Evolutionary conservation across 352 stramenopile species (phyloP).

Genomic region (Phytophthora kernoviae): DNA sequence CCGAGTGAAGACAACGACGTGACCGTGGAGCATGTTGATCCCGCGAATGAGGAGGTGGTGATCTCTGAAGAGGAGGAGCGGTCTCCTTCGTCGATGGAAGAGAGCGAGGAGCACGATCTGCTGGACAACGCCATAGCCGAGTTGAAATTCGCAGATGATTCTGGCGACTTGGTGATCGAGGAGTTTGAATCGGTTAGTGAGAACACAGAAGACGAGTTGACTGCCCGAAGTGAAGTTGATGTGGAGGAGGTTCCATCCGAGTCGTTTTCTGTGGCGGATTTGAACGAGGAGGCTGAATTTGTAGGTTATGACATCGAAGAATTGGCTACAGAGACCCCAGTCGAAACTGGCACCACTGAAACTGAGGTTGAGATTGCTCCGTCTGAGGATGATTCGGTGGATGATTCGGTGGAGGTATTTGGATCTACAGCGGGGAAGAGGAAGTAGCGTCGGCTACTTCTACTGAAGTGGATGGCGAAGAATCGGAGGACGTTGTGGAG

Average conservation of each 20-base stretch:
- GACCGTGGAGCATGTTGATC: not conserved
- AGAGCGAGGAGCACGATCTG: conserved; percentile 1
- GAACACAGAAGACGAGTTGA: not conserved
- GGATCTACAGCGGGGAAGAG: conserved; percentile 6
- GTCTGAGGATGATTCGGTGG: not conserved
- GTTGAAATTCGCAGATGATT: conserved; percentile 3
- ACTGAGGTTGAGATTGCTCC: conserved; percentile 5
- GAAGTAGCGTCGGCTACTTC: not conserved
- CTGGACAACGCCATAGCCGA: not conserved
- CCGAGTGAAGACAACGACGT: not conserved
- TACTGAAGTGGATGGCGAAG: not conserved
- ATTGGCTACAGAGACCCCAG: not conserved
- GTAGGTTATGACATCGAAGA: conserved; percentile 3
- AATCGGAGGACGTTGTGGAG: conserved; percentile 23
- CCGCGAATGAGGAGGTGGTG: not conserved
- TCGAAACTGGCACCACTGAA: not conserved
- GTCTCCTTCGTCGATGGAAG: not conserved
- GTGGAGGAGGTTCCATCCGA: conserved; percentile 1
- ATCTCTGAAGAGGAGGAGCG: conserved; percentile 5
- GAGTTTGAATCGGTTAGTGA: not conserved
- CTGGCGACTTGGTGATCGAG: not conserved
- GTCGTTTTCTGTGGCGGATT: not conserved
- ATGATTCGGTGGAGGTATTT: conserved; percentile 1
- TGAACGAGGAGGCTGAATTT: conserved; percentile 6
- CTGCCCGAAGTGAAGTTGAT: conserved; percentile 1